These are phyloP conservation scores for Magnolia sinica DNA, from an alignment of 164 flowering plant species.

Conservation along the genomic window DNA sequence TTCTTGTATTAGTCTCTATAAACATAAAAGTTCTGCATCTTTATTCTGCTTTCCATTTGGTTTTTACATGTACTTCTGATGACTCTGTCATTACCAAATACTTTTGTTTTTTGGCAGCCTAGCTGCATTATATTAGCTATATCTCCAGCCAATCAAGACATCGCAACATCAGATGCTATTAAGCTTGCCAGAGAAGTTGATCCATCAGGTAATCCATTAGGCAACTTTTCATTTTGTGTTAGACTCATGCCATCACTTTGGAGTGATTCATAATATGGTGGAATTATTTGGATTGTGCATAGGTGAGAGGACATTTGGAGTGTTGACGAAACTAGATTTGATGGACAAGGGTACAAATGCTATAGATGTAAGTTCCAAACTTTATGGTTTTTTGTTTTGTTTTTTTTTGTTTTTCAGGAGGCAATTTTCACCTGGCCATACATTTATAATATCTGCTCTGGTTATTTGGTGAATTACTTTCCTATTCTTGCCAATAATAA, in stretches of 20 bases:
- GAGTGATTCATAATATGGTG: background rate
- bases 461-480: too few relatives aligned
- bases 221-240: background rate
- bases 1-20: background rate
- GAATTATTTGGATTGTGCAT: conserved; percentile 3
- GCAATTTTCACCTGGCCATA: background rate
- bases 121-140: conserved; percentile 62
- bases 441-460: background rate
- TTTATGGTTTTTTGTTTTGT: too few relatives aligned
- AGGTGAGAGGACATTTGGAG: conserved; percentile 78
- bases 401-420: too few relatives aligned
- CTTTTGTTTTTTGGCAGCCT: conserved; percentile 37
- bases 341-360: conserved; percentile 81
- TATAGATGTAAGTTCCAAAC: conserved; percentile 48
- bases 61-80: too few relatives aligned
- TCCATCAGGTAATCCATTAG: conserved; percentile 41
- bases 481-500: background rate
- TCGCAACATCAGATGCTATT: conserved; percentile 73
- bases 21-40: background rate
- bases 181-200: conserved; percentile 74
- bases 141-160: conserved; percentile 75
- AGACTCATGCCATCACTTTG: background rate
- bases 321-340: conserved; percentile 67
- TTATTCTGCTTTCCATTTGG: too few relatives aligned
- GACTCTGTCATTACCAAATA: too few relatives aligned